A percentile compares a stretch with the other conserved stretches of the same genome.
Conservation (phyloP, 208 protist species). For the Leishmania major region DNA sequence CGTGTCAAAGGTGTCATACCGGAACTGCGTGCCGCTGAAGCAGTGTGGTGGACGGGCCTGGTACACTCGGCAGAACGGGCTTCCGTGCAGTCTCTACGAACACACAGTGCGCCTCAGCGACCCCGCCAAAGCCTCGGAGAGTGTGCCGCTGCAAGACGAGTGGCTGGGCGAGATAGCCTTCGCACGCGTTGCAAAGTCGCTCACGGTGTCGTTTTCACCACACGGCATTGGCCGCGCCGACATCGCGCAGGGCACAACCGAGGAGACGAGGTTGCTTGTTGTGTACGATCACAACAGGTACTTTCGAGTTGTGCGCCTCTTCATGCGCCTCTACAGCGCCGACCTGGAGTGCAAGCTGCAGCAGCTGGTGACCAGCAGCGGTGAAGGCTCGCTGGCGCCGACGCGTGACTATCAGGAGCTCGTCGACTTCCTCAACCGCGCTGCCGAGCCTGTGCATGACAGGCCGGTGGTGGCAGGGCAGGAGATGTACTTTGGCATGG, state of each 20-base stretch:
- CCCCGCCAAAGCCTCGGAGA: slow-evolving; percentile 17
- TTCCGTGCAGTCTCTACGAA: slow-evolving; percentile 83
- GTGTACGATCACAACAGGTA: slow-evolving; percentile 72
- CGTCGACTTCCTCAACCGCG: slow-evolving; percentile 18
- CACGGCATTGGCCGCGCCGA: slow-evolving; percentile 19
- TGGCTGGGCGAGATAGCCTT: slow-evolving; percentile 71
- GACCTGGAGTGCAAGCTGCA: slow-evolving; percentile 22
- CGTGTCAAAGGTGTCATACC: slow-evolving; percentile 27
- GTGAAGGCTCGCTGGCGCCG: not conserved
- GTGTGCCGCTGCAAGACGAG: slow-evolving; percentile 61
- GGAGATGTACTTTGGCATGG: slow-evolving; percentile 38
- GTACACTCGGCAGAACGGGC: slow-evolving; percentile 62
- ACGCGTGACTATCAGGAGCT: slow-evolving; percentile 18
- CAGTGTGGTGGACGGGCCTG: slow-evolving; percentile 71
- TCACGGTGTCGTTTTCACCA: slow-evolving; percentile 20
- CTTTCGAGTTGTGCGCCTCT: slow-evolving; percentile 50
- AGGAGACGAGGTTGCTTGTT: slow-evolving; percentile 31
- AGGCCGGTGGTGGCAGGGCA: not conserved
- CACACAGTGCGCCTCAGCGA: slow-evolving; percentile 72
- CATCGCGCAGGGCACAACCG: slow-evolving; percentile 23
- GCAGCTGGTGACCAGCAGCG: slow-evolving; percentile 10
- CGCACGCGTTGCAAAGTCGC: slow-evolving; percentile 17
- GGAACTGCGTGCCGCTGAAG: slow-evolving; percentile 77
- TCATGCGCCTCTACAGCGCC: slow-evolving; percentile 33
- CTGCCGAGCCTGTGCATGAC: not conserved